Base-by-base conservation (phyloP, 306 rosid species). In the Malus fusca region DNA sequence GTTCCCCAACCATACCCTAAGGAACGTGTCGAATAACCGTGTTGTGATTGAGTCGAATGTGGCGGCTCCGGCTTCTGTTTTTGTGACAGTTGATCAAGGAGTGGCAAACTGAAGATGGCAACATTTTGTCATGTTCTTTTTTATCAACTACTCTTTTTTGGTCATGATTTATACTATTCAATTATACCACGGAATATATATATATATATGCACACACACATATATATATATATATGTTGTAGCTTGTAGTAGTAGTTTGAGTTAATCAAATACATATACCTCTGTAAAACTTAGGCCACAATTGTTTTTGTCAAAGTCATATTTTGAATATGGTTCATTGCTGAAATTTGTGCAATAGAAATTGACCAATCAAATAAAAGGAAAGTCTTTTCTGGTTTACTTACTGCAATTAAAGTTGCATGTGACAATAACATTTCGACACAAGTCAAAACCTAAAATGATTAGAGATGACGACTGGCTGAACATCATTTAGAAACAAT, bases 71-170 rank as follows among this genome's bases (percentile, higher is more conserved):
- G 98, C 88, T 5, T 65, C 69, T 12, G 87, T 86, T 72, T 92
- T 76, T 40, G 93, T 87, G 25, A 61, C 81, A 3, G 98, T 90
- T 56, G 87, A 90, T 84, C 98, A 94, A 78, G 83, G 84, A 62
- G 53, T n/a, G 19, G 28, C 30, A 44, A 75, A 42, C 55, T 89
- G 79, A 86, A 48, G 68, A 61, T 26, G 21, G 6, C 19, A 40
- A 18, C 22, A 73, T 25, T 40, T 61, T 37, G 21, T 19, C 8
- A 51, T 17, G 6, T 7, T 15, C 6, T 26, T 11, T 25, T 15
- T 25, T 0, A 35, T 22, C 11, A 37, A 23, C 14, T 5, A 10
- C 56, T 17, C 46, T 33, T 58, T 23, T 73, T 37, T 43, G 1
- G 23, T 15, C 35, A 15, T n/a, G 14, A 51, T 51, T 51, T 22